phyloP scores from a whole-genome alignment of 2,329 filamentous ascomycete species.

The Tothia fuscella region DNA sequence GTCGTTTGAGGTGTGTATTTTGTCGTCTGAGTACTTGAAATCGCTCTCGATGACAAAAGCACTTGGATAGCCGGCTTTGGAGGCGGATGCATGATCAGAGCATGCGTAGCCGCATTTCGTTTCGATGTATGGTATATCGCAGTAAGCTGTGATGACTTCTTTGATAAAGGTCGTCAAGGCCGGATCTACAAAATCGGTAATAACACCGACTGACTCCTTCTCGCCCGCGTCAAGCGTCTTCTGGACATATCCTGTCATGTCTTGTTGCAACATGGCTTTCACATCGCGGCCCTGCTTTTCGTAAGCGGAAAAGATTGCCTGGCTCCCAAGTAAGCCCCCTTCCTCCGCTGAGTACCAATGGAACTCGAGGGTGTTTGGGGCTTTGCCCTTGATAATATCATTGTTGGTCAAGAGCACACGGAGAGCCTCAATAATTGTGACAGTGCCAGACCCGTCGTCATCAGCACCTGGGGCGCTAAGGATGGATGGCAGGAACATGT shows the following conservation, averaged over 20 bases:
- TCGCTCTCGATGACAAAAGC: conserved; percentile 67
- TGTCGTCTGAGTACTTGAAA: conserved; percentile 51
- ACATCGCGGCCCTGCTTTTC: conserved; percentile 60
- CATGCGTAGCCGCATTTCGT: conserved; percentile 85
- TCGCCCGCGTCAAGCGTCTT: conserved; percentile 72
- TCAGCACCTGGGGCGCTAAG: conserved; percentile 86
- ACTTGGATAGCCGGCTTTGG: conserved; percentile 61
- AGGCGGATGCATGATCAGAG: conserved; percentile 61
- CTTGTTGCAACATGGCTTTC: conserved; percentile 96
- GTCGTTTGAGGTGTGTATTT: conserved; percentile 61
- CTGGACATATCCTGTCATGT: conserved; percentile 88
- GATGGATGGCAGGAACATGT: conserved; percentile 75
- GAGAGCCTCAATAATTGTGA: conserved; percentile 88
- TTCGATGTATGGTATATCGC: conserved; percentile 72
- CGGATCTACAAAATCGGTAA: conserved; percentile 80
- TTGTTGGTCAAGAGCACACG: conserved; percentile 65
- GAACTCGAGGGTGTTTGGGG: conserved; percentile 82
- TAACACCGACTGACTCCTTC: conserved; percentile 79
- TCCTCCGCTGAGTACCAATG: conserved; percentile 94
- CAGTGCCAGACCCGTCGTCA: conserved; percentile 84
- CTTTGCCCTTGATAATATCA: conserved; percentile 57
- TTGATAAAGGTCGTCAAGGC: conserved; percentile 84
- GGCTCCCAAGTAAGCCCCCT: conserved; percentile 73
- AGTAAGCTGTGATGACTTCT: conserved; percentile 75
- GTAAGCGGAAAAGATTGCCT: conserved; percentile 79